Base-by-base conservation (phyloP, 208 protist species). In the Crithidia expoeki region DNA sequence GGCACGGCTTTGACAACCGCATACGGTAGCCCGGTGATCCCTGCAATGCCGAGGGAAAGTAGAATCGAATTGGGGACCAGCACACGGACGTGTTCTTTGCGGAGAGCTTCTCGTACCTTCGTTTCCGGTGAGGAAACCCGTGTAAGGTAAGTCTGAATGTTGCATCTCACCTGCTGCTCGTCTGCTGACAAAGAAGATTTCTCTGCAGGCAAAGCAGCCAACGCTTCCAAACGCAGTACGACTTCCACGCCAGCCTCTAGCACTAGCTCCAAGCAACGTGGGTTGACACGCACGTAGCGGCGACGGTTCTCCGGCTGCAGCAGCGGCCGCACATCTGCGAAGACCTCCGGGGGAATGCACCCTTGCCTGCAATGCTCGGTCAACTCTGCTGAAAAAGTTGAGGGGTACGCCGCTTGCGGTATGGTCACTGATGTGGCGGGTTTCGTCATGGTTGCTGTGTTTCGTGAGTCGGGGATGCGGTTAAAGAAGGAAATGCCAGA, bases 251-350 rank as follows among this genome's bases (percentile, higher is more conserved):
- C 74, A 7, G 12, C 60, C 27, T 27, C 42, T 3, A 61, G 12
- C 25, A 81, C 68, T 0, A 44, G 52, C 14, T 42, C 40, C 4
- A 55, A 4, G 50, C 30, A 68, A 19, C 63, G 53, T 28, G 86
- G 81, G 23, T 88, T 83, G 5, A 96, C 25, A 4, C 88, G 86
- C 9, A 91, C 69, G 66, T 89, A 94, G 14, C 91, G 83, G 12
- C 72, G 79, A 25, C 42, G 44, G 2, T 36, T 9, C 21, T 69
- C 33, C 4, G 34, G 17, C 11, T 23, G 9, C 75, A 74, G 38
- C 11, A 81, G 16, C 42, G 50, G n/a, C 9, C 14, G 52, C 0
- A 85, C 51, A 36, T 96, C 81, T 17, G 38, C 51, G 70, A 92
- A 95, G 12, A 95, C 75, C 14, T 74, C 57, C 11, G 88, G 74